Evolutionary conservation across 2,329 filamentous ascomycete genomes (phyloP).

Genomic region (Ustulina deusta): DNA sequence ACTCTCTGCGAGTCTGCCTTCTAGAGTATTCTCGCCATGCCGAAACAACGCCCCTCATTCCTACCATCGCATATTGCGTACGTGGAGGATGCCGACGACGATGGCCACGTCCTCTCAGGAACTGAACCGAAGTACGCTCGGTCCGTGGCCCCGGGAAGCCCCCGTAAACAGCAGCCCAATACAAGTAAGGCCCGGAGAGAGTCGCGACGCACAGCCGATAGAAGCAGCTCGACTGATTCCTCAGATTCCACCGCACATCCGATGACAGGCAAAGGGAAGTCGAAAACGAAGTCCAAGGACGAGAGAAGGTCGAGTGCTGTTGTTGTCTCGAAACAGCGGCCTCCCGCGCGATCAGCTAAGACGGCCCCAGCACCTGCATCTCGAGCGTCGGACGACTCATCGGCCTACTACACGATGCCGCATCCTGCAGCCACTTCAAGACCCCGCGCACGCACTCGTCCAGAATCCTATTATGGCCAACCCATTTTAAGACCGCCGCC

Average conservation of each 20-base stretch:
- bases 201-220: constrained; percentile 52
- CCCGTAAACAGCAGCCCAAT: constrained; percentile 63
- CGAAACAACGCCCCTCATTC: constrained; percentile 50
- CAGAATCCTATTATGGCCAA: constrained; percentile 54
- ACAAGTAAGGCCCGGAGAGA: constrained; percentile 62
- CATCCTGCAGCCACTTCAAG: constrained; percentile 52
- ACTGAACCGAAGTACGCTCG: constrained; percentile 60
- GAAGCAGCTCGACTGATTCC: constrained; percentile 54
- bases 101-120: constrained; percentile 56
- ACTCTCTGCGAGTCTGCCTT: constrained; percentile 32
- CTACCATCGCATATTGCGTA: constrained; percentile 52
- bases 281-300: constrained; percentile 49
- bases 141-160: constrained; percentile 60
- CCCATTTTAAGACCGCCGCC: constrained; percentile 37
- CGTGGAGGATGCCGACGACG: constrained; percentile 65
- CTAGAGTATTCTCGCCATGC: constrained; percentile 54
- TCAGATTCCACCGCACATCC: constrained; percentile 55
- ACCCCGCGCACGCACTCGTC: constrained; percentile 57
- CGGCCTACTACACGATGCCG: constrained; percentile 56
- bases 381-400: constrained; percentile 53
- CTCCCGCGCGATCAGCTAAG: constrained; percentile 53
- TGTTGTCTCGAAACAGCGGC: constrained; percentile 47
- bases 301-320: constrained; percentile 47
- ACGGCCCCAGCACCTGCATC: constrained; percentile 52
- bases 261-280: constrained; percentile 39